Conservation (phyloP, 345 rosid genomes). For the Erucastrum elatum region DNA sequence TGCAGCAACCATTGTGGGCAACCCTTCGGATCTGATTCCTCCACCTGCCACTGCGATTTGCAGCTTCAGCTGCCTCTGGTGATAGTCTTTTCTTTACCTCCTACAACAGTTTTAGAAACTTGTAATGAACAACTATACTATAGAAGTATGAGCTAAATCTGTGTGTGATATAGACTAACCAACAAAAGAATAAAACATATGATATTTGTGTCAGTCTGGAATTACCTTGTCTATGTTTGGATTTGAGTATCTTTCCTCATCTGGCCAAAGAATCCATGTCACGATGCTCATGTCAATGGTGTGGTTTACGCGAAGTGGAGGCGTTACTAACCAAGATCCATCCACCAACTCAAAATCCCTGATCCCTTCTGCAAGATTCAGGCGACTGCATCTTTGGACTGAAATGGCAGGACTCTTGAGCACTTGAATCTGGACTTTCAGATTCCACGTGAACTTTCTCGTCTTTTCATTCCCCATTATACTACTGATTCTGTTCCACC, state of each 20-base stretch:
- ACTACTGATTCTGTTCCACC: constrained; percentile 75
- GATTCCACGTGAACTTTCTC: constrained; percentile 83
- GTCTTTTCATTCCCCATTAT: constrained; percentile 68
- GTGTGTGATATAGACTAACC: constrained; percentile 6
- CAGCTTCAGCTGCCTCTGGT: constrained; percentile 79
- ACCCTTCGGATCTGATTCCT: constrained; percentile 91
- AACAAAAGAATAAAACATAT: background rate
- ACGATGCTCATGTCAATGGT: constrained; percentile 73
- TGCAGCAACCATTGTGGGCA: constrained; percentile 97
- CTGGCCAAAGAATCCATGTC: constrained; percentile 98
- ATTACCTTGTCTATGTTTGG: constrained; percentile 91
- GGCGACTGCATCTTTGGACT: constrained; percentile 56
- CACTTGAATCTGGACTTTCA: constrained; percentile 86
- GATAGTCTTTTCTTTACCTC: constrained; percentile 88
- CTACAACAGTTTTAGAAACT: constrained; percentile 47
- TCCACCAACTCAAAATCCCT: constrained; percentile 53
- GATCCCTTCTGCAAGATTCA: constrained; percentile 45
- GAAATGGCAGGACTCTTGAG: constrained; percentile 70
- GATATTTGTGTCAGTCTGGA: background rate
- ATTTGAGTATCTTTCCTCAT: constrained; percentile 84
- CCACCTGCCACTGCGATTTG: constrained; percentile 88
- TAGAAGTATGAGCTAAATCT: constrained; percentile 18
- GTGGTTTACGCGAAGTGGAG: constrained; percentile 52
- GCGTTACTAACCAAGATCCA: constrained; percentile 52
- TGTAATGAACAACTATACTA: background rate